Base-by-base conservation (phyloP, 306 rosid species). In the Alnus glutinosa region DNA sequence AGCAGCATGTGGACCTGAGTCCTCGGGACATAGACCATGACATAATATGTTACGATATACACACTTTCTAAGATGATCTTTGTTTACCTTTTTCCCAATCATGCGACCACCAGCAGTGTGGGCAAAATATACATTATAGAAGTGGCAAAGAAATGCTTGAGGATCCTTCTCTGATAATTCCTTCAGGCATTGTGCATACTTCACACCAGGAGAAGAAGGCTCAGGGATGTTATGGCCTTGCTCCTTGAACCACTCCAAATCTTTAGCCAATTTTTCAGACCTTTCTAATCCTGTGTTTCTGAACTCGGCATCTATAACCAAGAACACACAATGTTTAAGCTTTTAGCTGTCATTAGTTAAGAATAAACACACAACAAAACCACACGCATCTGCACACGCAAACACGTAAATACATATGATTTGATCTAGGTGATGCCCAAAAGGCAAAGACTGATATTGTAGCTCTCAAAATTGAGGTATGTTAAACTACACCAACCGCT, bases 31-130 rank as follows among this genome's bases (percentile, higher is more conserved):
- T 42, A 67, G 73, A 11, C 55, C 6, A 8, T 34, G 7, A 44
- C 67, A 64, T 1, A 10, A 34, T 48, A 70, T 76, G 58, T 72
- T 51, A 64, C 44, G 49, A 52, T 70, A 44, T 9, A 64, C 73
- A 42, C 13, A 18, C 36, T 28, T 75, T 73, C 73, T 16, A 19
- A 42, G 75, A 51, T 81, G 2, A 48, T 15, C 44, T 78, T 37
- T 64, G 32, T 12, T 84, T 90, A 92, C 94, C 94, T 92, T 92
- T 80, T 70, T 90, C 71, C 99, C 99, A 39, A 96, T 93, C 97
- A 93, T 93, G 78, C 99, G 90, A 73, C 99, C 99, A 14, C 99
- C 99, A 50, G 99, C 99, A 15, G 94, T 47, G 81, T 96, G 99
- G 57, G 99, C 99, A 75, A 96, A 96, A 91, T 93, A 96, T 66